Conservation (phyloP, 2,329 filamentous ascomycete genomes). For the Leptographium radiaticola region DNA sequence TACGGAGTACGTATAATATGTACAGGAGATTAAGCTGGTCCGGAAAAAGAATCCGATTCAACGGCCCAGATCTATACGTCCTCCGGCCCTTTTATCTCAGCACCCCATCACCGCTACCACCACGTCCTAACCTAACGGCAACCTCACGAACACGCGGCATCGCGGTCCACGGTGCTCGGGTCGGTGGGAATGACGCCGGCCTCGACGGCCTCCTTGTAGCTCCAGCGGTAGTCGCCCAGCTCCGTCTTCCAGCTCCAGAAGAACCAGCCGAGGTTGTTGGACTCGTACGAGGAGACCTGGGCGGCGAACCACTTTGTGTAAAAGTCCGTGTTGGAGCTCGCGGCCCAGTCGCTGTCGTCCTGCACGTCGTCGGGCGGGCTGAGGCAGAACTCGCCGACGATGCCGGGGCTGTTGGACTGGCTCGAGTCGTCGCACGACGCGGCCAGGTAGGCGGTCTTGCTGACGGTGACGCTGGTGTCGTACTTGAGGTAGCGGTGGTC, state of each 20-base stretch:
- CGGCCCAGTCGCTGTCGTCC: conserved; percentile 28
- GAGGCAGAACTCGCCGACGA: conserved; percentile 48
- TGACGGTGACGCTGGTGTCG: conserved; percentile 21
- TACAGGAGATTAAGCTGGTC: too few relatives aligned
- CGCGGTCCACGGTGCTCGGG: conserved; percentile 2
- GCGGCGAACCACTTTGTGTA: conserved; percentile 38
- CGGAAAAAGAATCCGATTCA: too few relatives aligned
- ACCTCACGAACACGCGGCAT: not conserved
- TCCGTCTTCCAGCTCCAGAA: conserved; percentile 42
- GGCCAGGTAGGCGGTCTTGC: conserved; percentile 34
- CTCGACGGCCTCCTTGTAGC: conserved; percentile 9
- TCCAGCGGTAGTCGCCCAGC: conserved; percentile 28
- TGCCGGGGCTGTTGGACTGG: conserved; percentile 27
- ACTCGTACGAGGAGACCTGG: conserved; percentile 26
- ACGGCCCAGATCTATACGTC: too few relatives aligned
- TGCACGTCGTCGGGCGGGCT: conserved; percentile 35
- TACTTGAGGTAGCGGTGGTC: conserved; percentile 48
- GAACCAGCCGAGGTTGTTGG: conserved; percentile 29
- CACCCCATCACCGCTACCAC: too few relatives aligned
- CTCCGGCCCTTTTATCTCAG: too few relatives aligned
- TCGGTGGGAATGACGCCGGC: conserved; percentile 7
- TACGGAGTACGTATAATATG: too few relatives aligned
- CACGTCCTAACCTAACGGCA: not conserved
- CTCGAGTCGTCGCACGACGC: conserved; percentile 36
- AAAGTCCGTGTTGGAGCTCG: conserved; percentile 29